phyloP scores from a whole-genome alignment of 2,329 filamentous ascomycete genomes.

The Tolypocladium ophioglossoides region DNA sequence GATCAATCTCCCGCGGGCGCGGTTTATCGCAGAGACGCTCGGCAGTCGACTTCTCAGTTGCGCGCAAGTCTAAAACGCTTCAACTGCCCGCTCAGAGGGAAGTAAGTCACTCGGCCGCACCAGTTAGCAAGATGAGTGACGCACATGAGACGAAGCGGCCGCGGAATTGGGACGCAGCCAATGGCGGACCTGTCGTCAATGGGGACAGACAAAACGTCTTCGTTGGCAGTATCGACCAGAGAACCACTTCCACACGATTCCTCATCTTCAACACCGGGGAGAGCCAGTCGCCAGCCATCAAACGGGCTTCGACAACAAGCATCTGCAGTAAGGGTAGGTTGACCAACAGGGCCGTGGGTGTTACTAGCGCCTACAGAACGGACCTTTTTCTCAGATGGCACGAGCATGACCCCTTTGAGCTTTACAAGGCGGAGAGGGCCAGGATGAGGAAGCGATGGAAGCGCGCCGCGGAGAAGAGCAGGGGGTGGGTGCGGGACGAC shows the following conservation, averaged over 20 bases:
- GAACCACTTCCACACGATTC: conserved; percentile 82
- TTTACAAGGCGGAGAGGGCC: conserved; percentile 34
- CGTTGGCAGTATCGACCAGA: conserved; percentile 82
- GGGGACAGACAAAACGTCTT: conserved; percentile 39
- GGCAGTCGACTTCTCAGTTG: too few relatives aligned
- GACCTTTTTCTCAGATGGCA: conserved; percentile 58
- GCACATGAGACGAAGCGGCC: background rate
- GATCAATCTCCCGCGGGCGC: background rate
- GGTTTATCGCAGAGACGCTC: background rate
- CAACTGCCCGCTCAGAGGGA: background rate
- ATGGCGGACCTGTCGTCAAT: background rate
- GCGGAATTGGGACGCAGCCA: background rate
- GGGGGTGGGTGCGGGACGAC: conserved; percentile 36
- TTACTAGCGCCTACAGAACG: conserved; percentile 12
- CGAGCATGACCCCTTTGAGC: conserved; percentile 73
- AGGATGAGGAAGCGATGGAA: conserved; percentile 42
- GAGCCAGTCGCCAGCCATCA: conserved; percentile 75
- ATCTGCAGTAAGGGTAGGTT: conserved; percentile 68
- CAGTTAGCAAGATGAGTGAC: background rate
- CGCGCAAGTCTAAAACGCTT: too few relatives aligned
- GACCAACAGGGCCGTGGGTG: conserved; percentile 14
- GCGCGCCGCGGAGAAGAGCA: conserved; percentile 48
- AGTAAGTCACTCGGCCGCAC: background rate
- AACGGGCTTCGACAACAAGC: conserved; percentile 76
- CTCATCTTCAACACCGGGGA: conserved; percentile 77